A percentile compares a stretch with the other conserved stretches of the same genome.
phyloP scores from a whole-genome alignment of 2,329 filamentous ascomycete genomes.

The Plectosphaerella plurivora region DNA sequence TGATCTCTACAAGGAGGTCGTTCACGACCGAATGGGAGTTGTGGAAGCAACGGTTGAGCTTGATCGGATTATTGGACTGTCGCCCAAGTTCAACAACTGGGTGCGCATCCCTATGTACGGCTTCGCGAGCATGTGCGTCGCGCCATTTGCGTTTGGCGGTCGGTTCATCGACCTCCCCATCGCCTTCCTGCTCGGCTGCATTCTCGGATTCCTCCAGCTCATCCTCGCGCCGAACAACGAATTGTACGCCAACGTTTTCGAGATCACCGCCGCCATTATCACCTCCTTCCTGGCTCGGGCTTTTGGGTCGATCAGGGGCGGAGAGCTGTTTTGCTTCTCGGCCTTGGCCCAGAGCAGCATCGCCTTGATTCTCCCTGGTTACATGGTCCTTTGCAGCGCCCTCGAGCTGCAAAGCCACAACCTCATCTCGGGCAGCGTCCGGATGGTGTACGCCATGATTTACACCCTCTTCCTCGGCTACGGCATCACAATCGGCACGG shows the following conservation, averaged over 20 bases:
- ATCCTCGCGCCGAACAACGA: conserved; percentile 70
- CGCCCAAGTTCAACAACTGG: conserved; percentile 45
- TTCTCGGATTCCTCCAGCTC: conserved; percentile 71
- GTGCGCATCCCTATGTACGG: conserved; percentile 65
- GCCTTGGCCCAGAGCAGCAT: conserved; percentile 70
- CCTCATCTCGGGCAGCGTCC: conserved; percentile 60
- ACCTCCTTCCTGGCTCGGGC: conserved; percentile 67
- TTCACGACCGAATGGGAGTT: conserved; percentile 69
- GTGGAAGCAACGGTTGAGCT: conserved; percentile 64
- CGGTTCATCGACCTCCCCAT: conserved; percentile 74
- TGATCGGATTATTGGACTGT: conserved; percentile 45
- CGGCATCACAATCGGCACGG: conserved; percentile 59
- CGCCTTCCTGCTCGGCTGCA: conserved; percentile 68
- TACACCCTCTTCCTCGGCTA: conserved; percentile 65
- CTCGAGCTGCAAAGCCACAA: conserved; percentile 63
- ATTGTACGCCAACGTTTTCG: conserved; percentile 55
- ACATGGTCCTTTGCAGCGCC: conserved; percentile 45
- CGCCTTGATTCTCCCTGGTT: conserved; percentile 66
- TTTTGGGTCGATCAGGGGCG: conserved; percentile 59
- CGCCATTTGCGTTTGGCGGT: conserved; percentile 75
- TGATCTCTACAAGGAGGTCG: conserved; percentile 76
- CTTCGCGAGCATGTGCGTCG: conserved; percentile 69
- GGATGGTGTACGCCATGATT: conserved; percentile 68
- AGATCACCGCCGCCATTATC: conserved; percentile 53
- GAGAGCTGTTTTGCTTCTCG: conserved; percentile 65